Percentiles rank a stretch among this genome's conserved stretches.
Conservation (phyloP, 768 basidiomycete species). For the Panaeolus cyanescens region DNA sequence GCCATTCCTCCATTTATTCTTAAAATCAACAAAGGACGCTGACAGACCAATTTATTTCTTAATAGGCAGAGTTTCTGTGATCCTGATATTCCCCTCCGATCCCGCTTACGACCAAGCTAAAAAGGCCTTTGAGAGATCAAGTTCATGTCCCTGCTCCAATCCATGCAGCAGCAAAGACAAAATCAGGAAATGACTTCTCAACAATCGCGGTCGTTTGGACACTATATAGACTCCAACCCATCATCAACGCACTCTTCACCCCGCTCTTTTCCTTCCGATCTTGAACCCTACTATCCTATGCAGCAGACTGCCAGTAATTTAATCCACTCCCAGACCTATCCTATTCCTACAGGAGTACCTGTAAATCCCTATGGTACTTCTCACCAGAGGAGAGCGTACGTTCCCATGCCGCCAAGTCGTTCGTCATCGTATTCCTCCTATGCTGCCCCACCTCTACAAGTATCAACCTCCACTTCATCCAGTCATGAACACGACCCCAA, state of each 20-base stretch:
- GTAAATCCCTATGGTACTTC: conserved; percentile 21
- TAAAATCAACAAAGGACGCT: conserved; percentile 2
- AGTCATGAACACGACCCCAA: conserved; percentile 43
- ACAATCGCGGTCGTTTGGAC: conserved; percentile 22
- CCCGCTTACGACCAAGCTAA: conserved; percentile 3
- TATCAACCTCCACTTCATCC: conserved; percentile 39
- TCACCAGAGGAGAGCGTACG: conserved; percentile 21
- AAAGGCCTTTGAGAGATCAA: background rate
- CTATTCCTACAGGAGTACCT: conserved; percentile 20
- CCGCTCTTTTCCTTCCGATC: conserved; percentile 26
- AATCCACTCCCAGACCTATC: conserved; percentile 27
- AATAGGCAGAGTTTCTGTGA: background rate
- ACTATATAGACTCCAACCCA: conserved; percentile 31
- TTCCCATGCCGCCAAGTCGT: conserved; percentile 15
- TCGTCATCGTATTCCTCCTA: conserved; percentile 25
- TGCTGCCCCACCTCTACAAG: conserved; percentile 33
- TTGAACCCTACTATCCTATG: conserved; percentile 19
- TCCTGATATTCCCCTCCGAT: conserved; percentile 3
- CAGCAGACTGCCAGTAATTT: conserved; percentile 12
- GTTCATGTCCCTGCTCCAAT: conserved; percentile 2
- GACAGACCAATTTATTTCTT: background rate
- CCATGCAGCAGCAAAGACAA: conserved; percentile 12
- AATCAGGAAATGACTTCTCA: conserved; percentile 10
- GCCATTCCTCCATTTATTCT: conserved; percentile 1
- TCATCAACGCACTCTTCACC: conserved; percentile 37